These are phyloP conservation scores for Meredithiella fracta DNA, from an alignment of 2,329 filamentous ascomycete species.

Conservation along the genomic window DNA sequence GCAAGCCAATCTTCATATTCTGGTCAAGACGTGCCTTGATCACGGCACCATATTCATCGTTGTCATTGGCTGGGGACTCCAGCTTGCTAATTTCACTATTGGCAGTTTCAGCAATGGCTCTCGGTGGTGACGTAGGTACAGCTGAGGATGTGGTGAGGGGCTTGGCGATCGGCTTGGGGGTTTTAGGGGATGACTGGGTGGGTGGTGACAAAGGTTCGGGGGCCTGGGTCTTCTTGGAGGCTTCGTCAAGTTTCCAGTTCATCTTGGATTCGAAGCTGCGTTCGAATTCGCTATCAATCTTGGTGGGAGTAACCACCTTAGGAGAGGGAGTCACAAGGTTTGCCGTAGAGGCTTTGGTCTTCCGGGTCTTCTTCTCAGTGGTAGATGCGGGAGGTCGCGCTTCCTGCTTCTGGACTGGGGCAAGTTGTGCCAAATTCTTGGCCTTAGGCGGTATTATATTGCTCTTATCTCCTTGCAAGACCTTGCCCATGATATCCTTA, in stretches of 20 bases:
- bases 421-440: neutral
- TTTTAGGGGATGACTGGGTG: neutral
- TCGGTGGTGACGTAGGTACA: no score
- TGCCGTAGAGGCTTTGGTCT: neutral
- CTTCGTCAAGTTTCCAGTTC: conserved; percentile 29
- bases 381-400: neutral
- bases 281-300: conserved; percentile 18
- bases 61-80: conserved; percentile 17
- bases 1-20: conserved; percentile 63
- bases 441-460: conserved; percentile 6
- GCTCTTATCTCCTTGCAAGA: conserved; percentile 7
- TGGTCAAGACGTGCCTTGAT: conserved; percentile 83
- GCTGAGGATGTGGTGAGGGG: neutral
- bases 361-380: neutral
- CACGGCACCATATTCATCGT: conserved; percentile 61
- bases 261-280: conserved; percentile 39
- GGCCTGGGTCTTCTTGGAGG: neutral
- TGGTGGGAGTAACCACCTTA: neutral
- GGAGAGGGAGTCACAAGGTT: neutral
- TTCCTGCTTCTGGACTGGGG: neutral
- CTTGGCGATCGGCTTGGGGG: neutral
- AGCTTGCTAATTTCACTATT: no score
- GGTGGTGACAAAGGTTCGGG: neutral
- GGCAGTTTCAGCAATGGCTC: no score
- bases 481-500: conserved; percentile 19